A percentile compares a stretch with the other conserved stretches of the same genome.
These are phyloP conservation scores for Fusarium nodosum DNA, from an alignment of 2,329 filamentous ascomycete genomes.

Conservation along the genomic window DNA sequence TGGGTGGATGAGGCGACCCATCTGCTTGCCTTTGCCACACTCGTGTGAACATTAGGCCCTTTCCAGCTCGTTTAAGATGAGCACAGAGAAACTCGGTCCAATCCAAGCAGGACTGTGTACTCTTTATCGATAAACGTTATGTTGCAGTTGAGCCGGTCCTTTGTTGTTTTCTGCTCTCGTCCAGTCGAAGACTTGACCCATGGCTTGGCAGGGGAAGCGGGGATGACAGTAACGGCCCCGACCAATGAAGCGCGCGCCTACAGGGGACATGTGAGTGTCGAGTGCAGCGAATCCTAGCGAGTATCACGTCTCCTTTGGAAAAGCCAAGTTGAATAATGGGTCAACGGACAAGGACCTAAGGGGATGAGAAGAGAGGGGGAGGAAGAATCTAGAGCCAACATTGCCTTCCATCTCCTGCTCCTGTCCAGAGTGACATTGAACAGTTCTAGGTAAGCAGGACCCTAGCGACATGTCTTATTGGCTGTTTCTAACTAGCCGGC, in stretches of 20 bases:
- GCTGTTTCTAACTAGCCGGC: constrained; percentile 18
- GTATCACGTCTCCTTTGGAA: constrained; percentile 21
- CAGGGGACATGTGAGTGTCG: constrained; percentile 22
- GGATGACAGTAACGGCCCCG: constrained; percentile 9
- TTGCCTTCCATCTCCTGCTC: constrained; percentile 25
- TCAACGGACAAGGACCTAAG: constrained; percentile 8
- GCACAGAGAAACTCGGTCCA: constrained; percentile 36
- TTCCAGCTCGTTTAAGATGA: constrained; percentile 38
- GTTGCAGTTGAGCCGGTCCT: constrained; percentile 10
- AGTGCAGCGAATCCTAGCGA: constrained; percentile 34
- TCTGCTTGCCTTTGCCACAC: constrained; percentile 28
- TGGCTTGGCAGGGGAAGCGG: constrained; percentile 46
- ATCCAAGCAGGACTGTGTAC: constrained; percentile 23
- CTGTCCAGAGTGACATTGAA: constrained; percentile 36
- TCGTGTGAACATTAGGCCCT: constrained; percentile 30
- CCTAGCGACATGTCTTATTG: constrained; percentile 15
- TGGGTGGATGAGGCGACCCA: constrained; percentile 4
- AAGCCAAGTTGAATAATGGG: constrained; percentile 33
- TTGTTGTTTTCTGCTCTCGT: constrained; percentile 21
- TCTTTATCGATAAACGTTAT: constrained; percentile 38
- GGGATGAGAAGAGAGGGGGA: constrained; percentile 3
- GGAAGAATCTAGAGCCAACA: constrained; percentile 30
- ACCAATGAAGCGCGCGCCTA: constrained; percentile 45
- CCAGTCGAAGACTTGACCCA: constrained; percentile 25
- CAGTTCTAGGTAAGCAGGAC: constrained; percentile 22